These are phyloP conservation scores for Kingdonia uniflora DNA, from an alignment of 164 flowering plant genomes.

Conservation along the genomic window DNA sequence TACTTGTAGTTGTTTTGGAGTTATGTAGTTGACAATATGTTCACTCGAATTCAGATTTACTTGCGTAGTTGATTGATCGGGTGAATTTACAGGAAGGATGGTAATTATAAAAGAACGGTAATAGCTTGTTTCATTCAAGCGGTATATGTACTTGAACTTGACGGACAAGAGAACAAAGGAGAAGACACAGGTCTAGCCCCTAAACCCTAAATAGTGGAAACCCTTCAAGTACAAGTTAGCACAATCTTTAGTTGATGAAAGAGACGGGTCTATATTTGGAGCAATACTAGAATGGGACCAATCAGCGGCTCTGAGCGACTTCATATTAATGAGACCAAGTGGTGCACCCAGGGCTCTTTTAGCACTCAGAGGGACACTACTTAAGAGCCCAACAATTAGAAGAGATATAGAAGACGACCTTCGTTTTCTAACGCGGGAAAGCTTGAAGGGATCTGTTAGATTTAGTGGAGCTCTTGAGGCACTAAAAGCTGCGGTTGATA, in stretches of 20 bases:
- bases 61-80: too few species aligned
- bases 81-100: constrained; percentile 56
- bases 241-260: constrained; percentile 52
- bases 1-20: neutral
- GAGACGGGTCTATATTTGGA: constrained; percentile 86
- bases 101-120: constrained; percentile 75
- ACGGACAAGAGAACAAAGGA: constrained; percentile 70
- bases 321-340: constrained; percentile 64
- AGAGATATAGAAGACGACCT: constrained; percentile 90
- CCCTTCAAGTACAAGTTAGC: constrained; percentile 80
- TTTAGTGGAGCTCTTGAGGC: constrained; percentile 55
- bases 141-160: constrained; percentile 82
- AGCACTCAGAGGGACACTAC: constrained; percentile 78
- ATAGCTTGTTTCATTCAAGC: constrained; percentile 91
- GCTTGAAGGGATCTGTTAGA: constrained; percentile 76
- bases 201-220: constrained; percentile 89
- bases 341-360: constrained; percentile 91
- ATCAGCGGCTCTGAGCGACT: constrained; percentile 64
- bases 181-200: constrained; percentile 75
- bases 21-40: neutral
- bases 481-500: constrained; percentile 23
- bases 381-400: constrained; percentile 68
- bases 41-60: neutral
- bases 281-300: constrained; percentile 93
- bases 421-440: constrained; percentile 87